Conservation (phyloP, 2,329 filamentous ascomycete species). For the Immersiporthe knoxdaviesiana region DNA sequence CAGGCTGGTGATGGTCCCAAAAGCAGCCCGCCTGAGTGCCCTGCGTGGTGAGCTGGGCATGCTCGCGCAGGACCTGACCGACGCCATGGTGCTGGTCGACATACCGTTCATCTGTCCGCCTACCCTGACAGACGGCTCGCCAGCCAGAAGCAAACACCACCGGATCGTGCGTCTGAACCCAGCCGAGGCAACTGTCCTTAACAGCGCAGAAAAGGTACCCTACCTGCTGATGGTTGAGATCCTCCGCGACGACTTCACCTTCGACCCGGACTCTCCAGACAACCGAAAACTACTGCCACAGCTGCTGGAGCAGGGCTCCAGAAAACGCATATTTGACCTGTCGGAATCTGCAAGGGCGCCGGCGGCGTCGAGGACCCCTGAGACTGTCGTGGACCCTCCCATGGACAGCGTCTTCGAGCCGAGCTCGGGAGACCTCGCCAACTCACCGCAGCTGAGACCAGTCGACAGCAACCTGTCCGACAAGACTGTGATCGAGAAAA, state of each 20-base stretch:
- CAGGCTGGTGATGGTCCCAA: slow-evolving; percentile 79
- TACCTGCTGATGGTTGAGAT: slow-evolving; percentile 86
- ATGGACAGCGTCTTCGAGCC: slow-evolving; percentile 83
- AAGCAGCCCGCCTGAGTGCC: slow-evolving; percentile 78
- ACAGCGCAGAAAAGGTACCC: slow-evolving; percentile 84
- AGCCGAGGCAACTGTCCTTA: slow-evolving; percentile 80
- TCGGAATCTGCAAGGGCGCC: slow-evolving; percentile 67
- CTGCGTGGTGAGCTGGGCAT: slow-evolving; percentile 79
- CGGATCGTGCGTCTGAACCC: slow-evolving; percentile 83
- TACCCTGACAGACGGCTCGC: slow-evolving; percentile 71
- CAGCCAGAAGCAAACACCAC: slow-evolving; percentile 76
- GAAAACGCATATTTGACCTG: slow-evolving; percentile 68
- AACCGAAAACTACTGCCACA: slow-evolving; percentile 68
- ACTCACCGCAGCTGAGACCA: slow-evolving; percentile 68
- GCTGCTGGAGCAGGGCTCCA: slow-evolving; percentile 60
- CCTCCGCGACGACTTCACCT: slow-evolving; percentile 79
- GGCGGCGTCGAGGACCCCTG: slow-evolving; percentile 45
- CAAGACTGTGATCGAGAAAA: slow-evolving; percentile 12
- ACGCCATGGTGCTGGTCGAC: slow-evolving; percentile 68
- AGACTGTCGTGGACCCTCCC: slow-evolving; percentile 49
- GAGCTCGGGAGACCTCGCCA: slow-evolving; percentile 76
- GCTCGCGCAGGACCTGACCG: slow-evolving; percentile 71
- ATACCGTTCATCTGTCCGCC: slow-evolving; percentile 82
- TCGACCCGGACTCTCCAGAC: slow-evolving; percentile 73
- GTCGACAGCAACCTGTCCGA: slow-evolving; percentile 43